Evolutionary conservation across 805 yeast genomes (phyloP), one percentile per base, ranked within the genome.

Genomic region (Alloascoidea hylecoeti): DNA sequence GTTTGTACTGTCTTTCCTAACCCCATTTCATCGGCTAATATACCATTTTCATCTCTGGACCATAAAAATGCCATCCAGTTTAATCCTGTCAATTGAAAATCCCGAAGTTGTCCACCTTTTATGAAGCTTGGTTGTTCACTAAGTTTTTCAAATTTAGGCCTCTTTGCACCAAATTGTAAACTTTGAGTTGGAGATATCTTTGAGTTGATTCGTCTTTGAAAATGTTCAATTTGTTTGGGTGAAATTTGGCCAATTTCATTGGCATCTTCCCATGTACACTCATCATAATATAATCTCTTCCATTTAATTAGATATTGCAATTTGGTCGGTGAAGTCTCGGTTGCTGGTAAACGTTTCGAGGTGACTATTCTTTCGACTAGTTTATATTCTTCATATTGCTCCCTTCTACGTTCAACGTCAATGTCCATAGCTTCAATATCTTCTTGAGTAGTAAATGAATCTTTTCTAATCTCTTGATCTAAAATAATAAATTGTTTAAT

Each of bases 51-150:
- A 57, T 89, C 84, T 50, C 96, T 73, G 3, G 95, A 84, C 98
- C 98, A 92, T 43, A 92, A 63, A 55, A 89, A 92, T 0, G 98
- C 98, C 98, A 92, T 92, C 99, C 99, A 92, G 58, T 92, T 92
- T 44, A 92, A 70, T 40, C 99, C 99, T 0, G 98, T 92, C 56
- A 92, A 69, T 64, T 92, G 99, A 71, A 92, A 92, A 61, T 92
- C 98, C 56, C 98, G 75, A 45, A 92, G 68, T 55, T 81, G 92
- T 37, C 96, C 96, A 51, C 80, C 78, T 54, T 86, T 86, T 46
- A 92, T 78, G 52, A 80, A 92, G 12, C 77, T 67, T 1, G 99
- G 99, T 59, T 92, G 99, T 39, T 68, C 69, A 18, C 71, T 70
- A 38, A 92, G 65, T 53, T 89, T 92, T 56, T 85, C 95, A 56